These are phyloP conservation scores for Physocladia obscura DNA, from an alignment of 192 early-diverging fungal species.

Conservation along the genomic window DNA sequence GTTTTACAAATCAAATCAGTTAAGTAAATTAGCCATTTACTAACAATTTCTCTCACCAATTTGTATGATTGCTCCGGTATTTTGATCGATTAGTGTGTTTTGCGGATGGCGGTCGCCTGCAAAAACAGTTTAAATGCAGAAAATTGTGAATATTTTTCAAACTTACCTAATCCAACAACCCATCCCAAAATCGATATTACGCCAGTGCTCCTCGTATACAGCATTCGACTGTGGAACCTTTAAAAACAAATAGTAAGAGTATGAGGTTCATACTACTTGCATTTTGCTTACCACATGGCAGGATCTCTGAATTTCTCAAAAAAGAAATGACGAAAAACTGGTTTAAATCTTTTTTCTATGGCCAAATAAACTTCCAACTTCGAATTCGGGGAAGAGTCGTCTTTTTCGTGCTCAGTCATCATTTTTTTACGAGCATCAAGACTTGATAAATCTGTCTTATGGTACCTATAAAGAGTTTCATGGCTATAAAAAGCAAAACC, in stretches of 20 bases:
- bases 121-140: too few relatives aligned
- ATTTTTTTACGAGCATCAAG: slow-evolving; percentile 45
- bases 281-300: slow-evolving; percentile 57
- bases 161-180: slow-evolving; percentile 52
- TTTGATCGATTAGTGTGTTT: slow-evolving; percentile 85
- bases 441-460: slow-evolving; percentile 37
- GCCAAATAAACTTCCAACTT: slow-evolving; percentile 54
- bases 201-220: slow-evolving; percentile 79
- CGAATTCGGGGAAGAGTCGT: slow-evolving; percentile 50
- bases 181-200: slow-evolving; percentile 84
- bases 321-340: slow-evolving; percentile 73
- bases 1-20: too few relatives aligned
- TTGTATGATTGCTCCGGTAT: slow-evolving; percentile 84
- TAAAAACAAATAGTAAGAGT: not conserved
- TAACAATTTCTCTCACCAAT: slow-evolving; percentile 54
- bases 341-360: slow-evolving; percentile 51
- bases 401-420: slow-evolving; percentile 38
- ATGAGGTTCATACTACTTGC: too few relatives aligned
- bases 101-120: slow-evolving; percentile 91
- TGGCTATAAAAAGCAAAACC: not conserved
- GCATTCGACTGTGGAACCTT: slow-evolving; percentile 65
- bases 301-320: slow-evolving; percentile 73
- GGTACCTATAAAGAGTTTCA: slow-evolving; percentile 36
- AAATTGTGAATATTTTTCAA: too few relatives aligned
- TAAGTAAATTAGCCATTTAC: too few relatives aligned